A percentile compares a stretch with the other conserved stretches of the same genome.
These are phyloP conservation scores for Syncephalis plumigaleata DNA, from an alignment of 371 early-diverging fungal genomes.

Conservation along the genomic window DNA sequence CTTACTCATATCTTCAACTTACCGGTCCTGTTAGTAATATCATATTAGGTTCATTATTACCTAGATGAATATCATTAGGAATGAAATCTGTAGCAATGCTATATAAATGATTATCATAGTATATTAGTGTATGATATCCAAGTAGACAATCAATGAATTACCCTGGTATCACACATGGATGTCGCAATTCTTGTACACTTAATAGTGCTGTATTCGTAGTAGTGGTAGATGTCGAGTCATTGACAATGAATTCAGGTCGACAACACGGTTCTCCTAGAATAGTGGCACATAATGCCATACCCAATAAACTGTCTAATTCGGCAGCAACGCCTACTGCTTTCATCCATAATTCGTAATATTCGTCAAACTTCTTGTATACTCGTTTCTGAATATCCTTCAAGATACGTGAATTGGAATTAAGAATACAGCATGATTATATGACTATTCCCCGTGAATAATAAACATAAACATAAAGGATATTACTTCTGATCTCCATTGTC, in stretches of 20 bases:
- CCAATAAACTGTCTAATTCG: slow-evolving; percentile 80
- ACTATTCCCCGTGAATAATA: too few relatives aligned
- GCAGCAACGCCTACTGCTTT: slow-evolving; percentile 55
- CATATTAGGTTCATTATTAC: slow-evolving; percentile 37
- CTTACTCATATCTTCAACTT: too few relatives aligned
- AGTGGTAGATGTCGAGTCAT: too few relatives aligned
- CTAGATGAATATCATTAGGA: slow-evolving; percentile 80
- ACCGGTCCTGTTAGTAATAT: slow-evolving; percentile 94
- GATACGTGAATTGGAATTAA: slow-evolving; percentile 15
- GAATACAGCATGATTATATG: too few relatives aligned
- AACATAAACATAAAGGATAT: slow-evolving; percentile 13
- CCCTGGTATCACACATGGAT: slow-evolving; percentile 63
- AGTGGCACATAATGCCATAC: slow-evolving; percentile 54
- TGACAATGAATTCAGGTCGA: slow-evolving; percentile 62
- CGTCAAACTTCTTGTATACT: slow-evolving; percentile 65
- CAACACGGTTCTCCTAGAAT: slow-evolving; percentile 45
- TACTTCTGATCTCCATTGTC: slow-evolving; percentile 62
- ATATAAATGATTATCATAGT: not conserved
- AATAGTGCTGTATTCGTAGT: slow-evolving; percentile 43
- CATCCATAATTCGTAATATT: slow-evolving; percentile 48
- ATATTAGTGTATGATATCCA: too few relatives aligned
- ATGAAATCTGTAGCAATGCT: slow-evolving; percentile 63
- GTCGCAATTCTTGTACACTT: slow-evolving; percentile 66
- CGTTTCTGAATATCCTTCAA: slow-evolving; percentile 44
- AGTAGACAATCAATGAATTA: too few relatives aligned